Percentiles rank a stretch among this genome's conserved stretches.
phyloP scores from a whole-genome alignment of 192 early-diverging fungal species.

The Coemansia sp. region DNA sequence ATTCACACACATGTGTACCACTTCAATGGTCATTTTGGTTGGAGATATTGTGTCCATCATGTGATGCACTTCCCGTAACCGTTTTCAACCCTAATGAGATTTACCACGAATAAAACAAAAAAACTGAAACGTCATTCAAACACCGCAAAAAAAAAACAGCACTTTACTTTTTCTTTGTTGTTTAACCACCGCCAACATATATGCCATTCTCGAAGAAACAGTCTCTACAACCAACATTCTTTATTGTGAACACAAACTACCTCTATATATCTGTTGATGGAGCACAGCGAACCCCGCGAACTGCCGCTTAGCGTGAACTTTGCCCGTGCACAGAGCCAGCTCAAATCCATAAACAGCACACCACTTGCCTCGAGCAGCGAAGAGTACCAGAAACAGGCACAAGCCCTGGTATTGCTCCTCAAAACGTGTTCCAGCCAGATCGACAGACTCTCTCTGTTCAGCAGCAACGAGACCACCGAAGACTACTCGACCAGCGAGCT shows the following conservation, averaged over 20 bases:
- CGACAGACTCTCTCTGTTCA: constrained; percentile 70
- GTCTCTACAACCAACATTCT: not conserved
- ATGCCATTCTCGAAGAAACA: too few species aligned
- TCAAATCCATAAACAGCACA: constrained; percentile 23
- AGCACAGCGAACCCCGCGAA: not conserved
- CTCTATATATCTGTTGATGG: not conserved
- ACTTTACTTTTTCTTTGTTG: not conserved
- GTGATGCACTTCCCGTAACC: constrained; percentile 13
- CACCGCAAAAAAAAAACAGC: not conserved
- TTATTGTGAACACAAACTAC: not conserved
- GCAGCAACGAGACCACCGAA: constrained; percentile 82
- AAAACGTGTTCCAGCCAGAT: constrained; percentile 25
- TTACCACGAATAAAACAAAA: not conserved
- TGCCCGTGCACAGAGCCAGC: constrained; percentile 42
- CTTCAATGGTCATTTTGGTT: too few species aligned
- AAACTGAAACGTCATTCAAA: not conserved
- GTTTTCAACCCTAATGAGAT: not conserved
- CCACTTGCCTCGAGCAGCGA: constrained; percentile 30
- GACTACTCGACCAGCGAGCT: constrained; percentile 85
- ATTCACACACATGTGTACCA: not conserved
- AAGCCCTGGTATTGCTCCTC: constrained; percentile 21
- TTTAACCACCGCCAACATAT: too few species aligned
- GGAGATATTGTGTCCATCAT: constrained; percentile 1
- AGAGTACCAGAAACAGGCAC: constrained; percentile 38
- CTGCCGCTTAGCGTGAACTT: constrained; percentile 31